Conservation (phyloP, 768 basidiomycete genomes). For the Nevesoporus exiguus region DNA sequence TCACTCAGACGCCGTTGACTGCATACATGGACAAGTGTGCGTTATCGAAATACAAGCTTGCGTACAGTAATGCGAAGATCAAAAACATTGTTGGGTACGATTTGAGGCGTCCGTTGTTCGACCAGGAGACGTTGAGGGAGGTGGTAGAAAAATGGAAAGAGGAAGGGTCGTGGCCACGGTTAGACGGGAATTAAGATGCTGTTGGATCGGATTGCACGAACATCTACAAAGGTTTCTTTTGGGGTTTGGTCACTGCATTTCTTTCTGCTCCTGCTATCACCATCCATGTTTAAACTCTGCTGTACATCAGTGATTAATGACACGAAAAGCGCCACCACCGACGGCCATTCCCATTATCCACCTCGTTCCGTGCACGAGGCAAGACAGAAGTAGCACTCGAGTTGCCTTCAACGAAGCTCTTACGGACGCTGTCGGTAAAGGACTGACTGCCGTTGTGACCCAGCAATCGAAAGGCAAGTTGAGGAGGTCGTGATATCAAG, state of each 20-base stretch:
- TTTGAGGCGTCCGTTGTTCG: conserved; percentile 59
- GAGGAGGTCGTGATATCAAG: too few relatives aligned
- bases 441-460: too few relatives aligned
- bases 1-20: conserved; percentile 65
- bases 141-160: conserved; percentile 78
- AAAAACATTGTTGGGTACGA: conserved; percentile 70
- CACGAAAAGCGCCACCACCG: too few relatives aligned
- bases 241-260: conserved; percentile 19
- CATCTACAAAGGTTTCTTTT: conserved; percentile 17
- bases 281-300: conserved; percentile 6
- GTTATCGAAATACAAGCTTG: conserved; percentile 65
- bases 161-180: conserved; percentile 47
- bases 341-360: too few relatives aligned
- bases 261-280: conserved; percentile 4
- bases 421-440: too few relatives aligned
- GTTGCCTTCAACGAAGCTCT: too few relatives aligned
- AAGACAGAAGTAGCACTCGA: too few relatives aligned
- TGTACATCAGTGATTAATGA: conserved; percentile 30
- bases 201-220: not conserved
- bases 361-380: too few relatives aligned
- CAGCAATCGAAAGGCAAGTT: too few relatives aligned
- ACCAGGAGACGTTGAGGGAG: conserved; percentile 58
- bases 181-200: conserved; percentile 17
- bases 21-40: conserved; percentile 78
- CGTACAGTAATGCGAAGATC: conserved; percentile 69